Evolutionary conservation across 2,329 filamentous ascomycete species (phyloP), one percentile per base, ranked within the genome.

Genomic region (Macroventuria anomochaeta): DNA sequence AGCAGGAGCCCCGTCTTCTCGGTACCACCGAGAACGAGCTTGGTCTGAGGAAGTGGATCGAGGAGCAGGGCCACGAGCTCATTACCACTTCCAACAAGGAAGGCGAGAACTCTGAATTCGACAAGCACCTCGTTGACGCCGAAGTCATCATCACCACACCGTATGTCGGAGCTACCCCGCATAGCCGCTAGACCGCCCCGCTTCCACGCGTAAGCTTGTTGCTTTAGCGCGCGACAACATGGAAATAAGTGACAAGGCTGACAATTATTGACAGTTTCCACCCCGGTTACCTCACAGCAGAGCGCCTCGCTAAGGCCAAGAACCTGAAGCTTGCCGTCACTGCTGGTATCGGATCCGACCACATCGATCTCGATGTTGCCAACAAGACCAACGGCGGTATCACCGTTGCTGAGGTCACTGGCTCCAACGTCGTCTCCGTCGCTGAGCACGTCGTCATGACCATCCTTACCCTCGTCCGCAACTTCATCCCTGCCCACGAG

Each of bases 401-500:
- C 80, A 99, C 93, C 68, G 95, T 99, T 59, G 93, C 92, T 62
- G 95, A 99, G 79, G 95, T 99, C 63, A 99, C 95, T 8, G 95
- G 95, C 74, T 96, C 90, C 81, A 99, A 99, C 77, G 95, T 99
- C 70, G 93, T 97, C 70, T 97, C 95, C 44, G 95, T 99, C 62
- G 95, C 95, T 56, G 95, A 99, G 86, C 95, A 99, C 81, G 95
- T 99, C 69, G 80, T 99, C 81, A 97, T 99, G 95, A 99, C 95
- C 77, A 97, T 97, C 79, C 89, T 99, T 46, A 79, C 88, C 63
- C 88, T 99, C 47, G 88, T 97, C 77, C 93, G 95, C 82, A 99
- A 99, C 88, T 99, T 97, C 74, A 92, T 96, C 47, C 95, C 95
- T 64, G 93, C 95, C 47, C 95, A 97, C 82, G 93, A 97, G 83